Evolutionary conservation across 2,329 filamentous ascomycete species (phyloP), one percentile per base, ranked within the genome.

Genomic region (Ceratocystis papillata): DNA sequence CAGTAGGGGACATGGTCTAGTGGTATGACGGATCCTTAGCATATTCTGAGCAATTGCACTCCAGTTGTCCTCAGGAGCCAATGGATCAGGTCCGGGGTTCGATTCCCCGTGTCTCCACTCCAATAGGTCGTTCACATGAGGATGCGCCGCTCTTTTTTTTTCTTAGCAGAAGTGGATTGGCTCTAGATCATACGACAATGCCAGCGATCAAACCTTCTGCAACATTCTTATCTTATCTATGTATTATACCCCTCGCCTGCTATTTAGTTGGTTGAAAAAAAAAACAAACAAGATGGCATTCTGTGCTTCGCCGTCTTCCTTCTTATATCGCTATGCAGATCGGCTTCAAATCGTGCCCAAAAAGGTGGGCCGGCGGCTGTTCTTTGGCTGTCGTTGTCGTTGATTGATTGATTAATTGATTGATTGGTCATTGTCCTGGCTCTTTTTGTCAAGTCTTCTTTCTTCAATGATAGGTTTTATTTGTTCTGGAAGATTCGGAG

Each of bases 31-130:
- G 65, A 64, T 67, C 65, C 65, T 67, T 67, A 67, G 65, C 65
- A 67, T 33, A 15, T n/a, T 55, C 28, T 25, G n/a, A 50, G 28
- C 10, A 8, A 6, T 8, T 53, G 22, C 37, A 12, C 3, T 41
- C 3, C 37, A 10, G 37, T 41, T 41, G 37, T 3, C 10, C 3
- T 41, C 37, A 3, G 37, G 12, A 17, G 28, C 5, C 30, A 22
- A 60, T 68, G 64, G 67, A 68, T 68, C 67, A 68, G 67, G 67
- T 68, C 67, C 67, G 67, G 67, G 60, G 64, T 68, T 68, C 64
- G 60, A 68, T 68, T 68, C 67, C 67, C 67, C 67, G 67, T 68
- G 67, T 68, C 67, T 68, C 67, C 67, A 67, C 30, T 20, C 28
- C 10, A 4, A 4, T 1, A 12, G 10, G 37, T 53, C 33, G 2